These are phyloP conservation scores for Geotrichum carabidarum DNA, from an alignment of 1,139 yeast species.

Conservation along the genomic window DNA sequence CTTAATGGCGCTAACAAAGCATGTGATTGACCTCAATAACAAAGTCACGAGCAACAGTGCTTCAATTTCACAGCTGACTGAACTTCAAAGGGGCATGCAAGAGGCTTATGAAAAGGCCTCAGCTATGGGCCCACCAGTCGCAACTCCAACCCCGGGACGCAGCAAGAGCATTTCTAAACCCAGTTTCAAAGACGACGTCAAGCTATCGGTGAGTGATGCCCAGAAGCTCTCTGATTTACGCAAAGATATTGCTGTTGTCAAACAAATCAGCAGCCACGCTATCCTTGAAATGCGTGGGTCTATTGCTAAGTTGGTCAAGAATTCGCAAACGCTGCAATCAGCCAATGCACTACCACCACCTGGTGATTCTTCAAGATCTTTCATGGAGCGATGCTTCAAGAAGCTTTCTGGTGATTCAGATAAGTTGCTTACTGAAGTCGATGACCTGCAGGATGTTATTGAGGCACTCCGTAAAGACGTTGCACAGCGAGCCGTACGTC, in stretches of 20 bases:
- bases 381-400: slow-evolving; percentile 72
- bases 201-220: slow-evolving; percentile 21
- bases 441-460: slow-evolving; percentile 85
- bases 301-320: slow-evolving; percentile 44
- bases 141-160: background rate
- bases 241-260: slow-evolving; percentile 58
- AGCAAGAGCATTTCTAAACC: background rate
- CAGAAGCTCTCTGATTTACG: slow-evolving; percentile 42
- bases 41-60: slow-evolving; percentile 38
- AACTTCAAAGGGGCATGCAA: slow-evolving; percentile 14
- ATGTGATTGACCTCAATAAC: slow-evolving; percentile 37
- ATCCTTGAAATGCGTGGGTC: slow-evolving; percentile 44
- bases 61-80: slow-evolving; percentile 24
- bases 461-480: slow-evolving; percentile 90
- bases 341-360: slow-evolving; percentile 38
- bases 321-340: slow-evolving; percentile 48
- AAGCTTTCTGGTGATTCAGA: slow-evolving; percentile 77
- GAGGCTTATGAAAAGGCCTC: slow-evolving; percentile 9
- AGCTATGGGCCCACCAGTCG: background rate
- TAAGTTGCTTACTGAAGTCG: slow-evolving; percentile 67
- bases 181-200: background rate
- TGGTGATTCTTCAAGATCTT: slow-evolving; percentile 52
- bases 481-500: slow-evolving; percentile 84
- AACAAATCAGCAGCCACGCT: slow-evolving; percentile 52
- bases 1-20: slow-evolving; percentile 30